Percentiles rank a stretch among this genome's conserved stretches.
Conservation (phyloP, 202 grass and related monocot species). For the Zizania palustris region DNA sequence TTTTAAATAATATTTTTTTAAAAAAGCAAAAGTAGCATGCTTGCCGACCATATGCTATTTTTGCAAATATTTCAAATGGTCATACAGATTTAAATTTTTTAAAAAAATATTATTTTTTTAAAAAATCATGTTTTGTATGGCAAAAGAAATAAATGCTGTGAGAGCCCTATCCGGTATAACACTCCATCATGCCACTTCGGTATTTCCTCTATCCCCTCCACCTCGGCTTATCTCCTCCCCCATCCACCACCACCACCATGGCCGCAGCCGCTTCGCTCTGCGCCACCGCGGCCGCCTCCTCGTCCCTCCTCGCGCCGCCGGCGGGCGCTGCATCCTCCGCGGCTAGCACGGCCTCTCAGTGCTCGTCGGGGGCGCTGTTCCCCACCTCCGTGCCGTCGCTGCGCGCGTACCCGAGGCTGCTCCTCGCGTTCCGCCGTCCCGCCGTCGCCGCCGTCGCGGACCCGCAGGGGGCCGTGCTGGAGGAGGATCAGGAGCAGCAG, state of each 20-base stretch:
- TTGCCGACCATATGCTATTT: too few relatives aligned
- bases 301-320: constrained; percentile 46
- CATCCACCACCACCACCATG: constrained; percentile 28
- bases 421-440: constrained; percentile 50
- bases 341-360: constrained; percentile 7
- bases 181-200: constrained; percentile 28
- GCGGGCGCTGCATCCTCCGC: constrained; percentile 1
- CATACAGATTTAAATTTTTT: too few relatives aligned
- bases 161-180: constrained; percentile 38
- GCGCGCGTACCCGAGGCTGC: constrained; percentile 53
- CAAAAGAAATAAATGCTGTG: too few relatives aligned
- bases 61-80: too few relatives aligned
- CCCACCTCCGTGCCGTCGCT: constrained; percentile 57
- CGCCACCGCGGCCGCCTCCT: constrained; percentile 27
- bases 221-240: constrained; percentile 38
- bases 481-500: constrained; percentile 30
- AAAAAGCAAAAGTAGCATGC: too few relatives aligned
- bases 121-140: too few relatives aligned
- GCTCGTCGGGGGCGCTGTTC: constrained; percentile 42
- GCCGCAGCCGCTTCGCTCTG: constrained; percentile 36
- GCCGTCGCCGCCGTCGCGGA: constrained; percentile 56
- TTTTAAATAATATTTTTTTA: too few relatives aligned
- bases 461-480: constrained; percentile 45
- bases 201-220: constrained; percentile 34
- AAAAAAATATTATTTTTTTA: too few relatives aligned